Evolutionary conservation across 805 yeast species (phyloP), one percentile per base, ranked within the genome.

Genomic region (Candida wancherniae): DNA sequence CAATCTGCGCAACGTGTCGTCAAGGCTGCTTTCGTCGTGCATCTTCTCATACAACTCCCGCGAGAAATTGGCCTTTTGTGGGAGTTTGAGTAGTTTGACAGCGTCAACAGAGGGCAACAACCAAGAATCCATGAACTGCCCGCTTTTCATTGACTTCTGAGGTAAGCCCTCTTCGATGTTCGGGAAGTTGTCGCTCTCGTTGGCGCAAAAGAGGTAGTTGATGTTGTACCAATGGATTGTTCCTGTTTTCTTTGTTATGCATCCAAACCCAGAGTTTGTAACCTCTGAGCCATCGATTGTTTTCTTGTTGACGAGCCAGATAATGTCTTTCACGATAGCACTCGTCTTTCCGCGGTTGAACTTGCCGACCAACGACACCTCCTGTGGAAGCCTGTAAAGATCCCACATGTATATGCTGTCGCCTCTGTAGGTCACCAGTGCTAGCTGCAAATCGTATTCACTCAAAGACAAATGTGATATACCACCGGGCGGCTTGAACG

Each of bases 371-470:
- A 80, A 53, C 1, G 71, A 58, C 2, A 80, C 63, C 37, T 74
- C 75, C 2, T 45, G 47, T 2, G 78, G 73, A 21, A 68, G 57
- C 33, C 66, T 63, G 26, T 77, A 61, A 33, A 71, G 62, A 45
- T 80, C 87, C 82, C 85, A 80, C 40, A 77, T 58, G 44, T 65
- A 77, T 4, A 80, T 57, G 29, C 63, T 69, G 48, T 81, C 85
- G 3, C 88, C 87, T 30, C 83, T 62, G 14, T 51, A 45, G 8
- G 73, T 69, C 3, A 70, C 68, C 6, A 80, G 71, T 1, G 77
- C 69, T 29, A 80, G 50, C 18, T 71, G 69, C 22, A 73, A 47
- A 45, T 80, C 84, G 48, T 67, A 73, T 1, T 84, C 82, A 0
- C 82, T 77, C 5, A 80, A 47, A 2, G 81, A 74, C 2, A 81